phyloP scores from a whole-genome alignment of 1,284 basidiomycete genomes.

The Lentinus polychrous region DNA sequence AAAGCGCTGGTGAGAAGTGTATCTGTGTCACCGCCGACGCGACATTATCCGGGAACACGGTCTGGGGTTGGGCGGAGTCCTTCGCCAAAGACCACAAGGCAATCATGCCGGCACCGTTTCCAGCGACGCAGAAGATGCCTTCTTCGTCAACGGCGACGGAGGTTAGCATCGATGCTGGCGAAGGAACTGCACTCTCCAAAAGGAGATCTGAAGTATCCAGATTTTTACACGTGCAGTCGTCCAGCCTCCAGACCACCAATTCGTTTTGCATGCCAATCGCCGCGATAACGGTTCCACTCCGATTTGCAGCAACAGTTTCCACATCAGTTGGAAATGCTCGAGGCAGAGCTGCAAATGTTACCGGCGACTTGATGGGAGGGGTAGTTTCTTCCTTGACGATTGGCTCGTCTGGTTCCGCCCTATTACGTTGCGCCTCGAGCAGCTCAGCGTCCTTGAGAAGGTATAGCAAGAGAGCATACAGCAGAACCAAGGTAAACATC shows the following conservation, averaged over 20 bases:
- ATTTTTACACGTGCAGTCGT: slow-evolving; percentile 28
- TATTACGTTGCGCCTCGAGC: slow-evolving; percentile 77
- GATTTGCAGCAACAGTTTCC: slow-evolving; percentile 69
- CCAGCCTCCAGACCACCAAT: slow-evolving; percentile 57
- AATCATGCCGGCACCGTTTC: slow-evolving; percentile 55
- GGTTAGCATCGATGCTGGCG: slow-evolving; percentile 42
- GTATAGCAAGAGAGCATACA: slow-evolving; percentile 83
- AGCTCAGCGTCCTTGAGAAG: slow-evolving; percentile 89
- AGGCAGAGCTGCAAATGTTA: slow-evolving; percentile 66
- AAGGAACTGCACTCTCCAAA: slow-evolving; percentile 38
- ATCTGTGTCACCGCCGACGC: slow-evolving; percentile 44
- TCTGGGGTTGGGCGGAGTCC: slow-evolving; percentile 33
- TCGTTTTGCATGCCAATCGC: slow-evolving; percentile 78
- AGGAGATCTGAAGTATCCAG: slow-evolving; percentile 48
- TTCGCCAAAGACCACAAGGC: slow-evolving; percentile 48
- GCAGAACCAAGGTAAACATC: slow-evolving; percentile 61
- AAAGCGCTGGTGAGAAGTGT: slow-evolving; percentile 29
- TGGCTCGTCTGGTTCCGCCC: slow-evolving; percentile 32
- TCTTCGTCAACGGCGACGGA: slow-evolving; percentile 50
- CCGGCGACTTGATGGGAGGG: slow-evolving; percentile 34
- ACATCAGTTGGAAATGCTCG: slow-evolving; percentile 77
- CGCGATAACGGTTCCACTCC: slow-evolving; percentile 54
- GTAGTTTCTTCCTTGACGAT: slow-evolving; percentile 26
- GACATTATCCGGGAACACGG: slow-evolving; percentile 38
- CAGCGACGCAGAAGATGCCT: slow-evolving; percentile 55